Conservation (phyloP, 2,329 filamentous ascomycete genomes). For the Calcarisporium arbuscula region DNA sequence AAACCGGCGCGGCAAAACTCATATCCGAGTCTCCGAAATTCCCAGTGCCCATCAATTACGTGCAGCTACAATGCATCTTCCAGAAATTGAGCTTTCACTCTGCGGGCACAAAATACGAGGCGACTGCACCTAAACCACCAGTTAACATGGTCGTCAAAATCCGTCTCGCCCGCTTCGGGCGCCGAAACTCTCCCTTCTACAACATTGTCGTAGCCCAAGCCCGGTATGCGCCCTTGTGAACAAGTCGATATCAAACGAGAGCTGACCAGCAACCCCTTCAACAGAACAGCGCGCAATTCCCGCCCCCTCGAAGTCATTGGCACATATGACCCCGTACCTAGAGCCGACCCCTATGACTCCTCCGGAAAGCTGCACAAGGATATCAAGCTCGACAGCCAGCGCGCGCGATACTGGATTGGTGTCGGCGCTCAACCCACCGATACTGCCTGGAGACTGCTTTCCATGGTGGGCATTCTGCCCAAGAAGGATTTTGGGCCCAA, state of each 20-base stretch:
- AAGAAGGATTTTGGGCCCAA: conserved; percentile 30
- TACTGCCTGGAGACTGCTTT: conserved; percentile 77
- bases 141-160: conserved; percentile 81
- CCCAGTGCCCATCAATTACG: too few species aligned
- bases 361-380: conserved; percentile 79
- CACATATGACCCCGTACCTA: conserved; percentile 65
- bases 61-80: too few species aligned
- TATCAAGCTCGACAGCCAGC: conserved; percentile 72
- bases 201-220: conserved; percentile 96
- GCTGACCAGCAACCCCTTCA: neutral
- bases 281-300: conserved; percentile 75
- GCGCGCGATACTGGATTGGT: conserved; percentile 93
- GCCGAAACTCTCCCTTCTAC: conserved; percentile 83
- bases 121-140: neutral
- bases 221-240: conserved; percentile 44
- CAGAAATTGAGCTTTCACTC: too few species aligned
- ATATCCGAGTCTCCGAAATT: too few species aligned
- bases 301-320: conserved; percentile 91
- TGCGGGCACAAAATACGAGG: conserved; percentile 7
- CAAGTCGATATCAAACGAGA: neutral
- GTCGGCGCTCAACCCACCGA: conserved; percentile 94
- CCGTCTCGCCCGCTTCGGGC: conserved; percentile 88
- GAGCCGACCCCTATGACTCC: conserved; percentile 51
- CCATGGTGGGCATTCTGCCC: conserved; percentile 56
- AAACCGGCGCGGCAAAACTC: too few species aligned